phyloP scores from a whole-genome alignment of 805 yeast genomes.

The Tetrapisispora nanseiensis region DNA sequence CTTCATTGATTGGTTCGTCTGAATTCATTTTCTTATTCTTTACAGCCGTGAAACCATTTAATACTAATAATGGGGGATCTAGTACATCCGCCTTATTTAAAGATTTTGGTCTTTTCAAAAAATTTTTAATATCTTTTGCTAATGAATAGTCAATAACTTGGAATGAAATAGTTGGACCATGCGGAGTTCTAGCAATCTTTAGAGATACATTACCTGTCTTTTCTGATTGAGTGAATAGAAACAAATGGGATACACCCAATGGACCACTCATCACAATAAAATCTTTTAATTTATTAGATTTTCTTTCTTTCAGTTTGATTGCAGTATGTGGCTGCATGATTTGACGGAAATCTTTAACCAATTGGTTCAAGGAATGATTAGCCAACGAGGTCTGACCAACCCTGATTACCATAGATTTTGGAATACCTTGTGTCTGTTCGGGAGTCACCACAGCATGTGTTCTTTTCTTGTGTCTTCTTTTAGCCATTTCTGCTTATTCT shows the following conservation, averaged over 20 bases:
- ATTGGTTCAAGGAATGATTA: slow-evolving; percentile 72
- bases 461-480: slow-evolving; percentile 65
- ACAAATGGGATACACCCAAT: slow-evolving; percentile 78
- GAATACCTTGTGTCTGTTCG: slow-evolving; percentile 66
- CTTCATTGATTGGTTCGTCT: slow-evolving; percentile 3
- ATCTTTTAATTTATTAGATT: slow-evolving; percentile 79
- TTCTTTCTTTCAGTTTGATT: slow-evolving; percentile 73
- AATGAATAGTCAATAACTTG: slow-evolving; percentile 67
- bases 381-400: slow-evolving; percentile 47
- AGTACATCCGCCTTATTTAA: slow-evolving; percentile 57
- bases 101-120: slow-evolving; percentile 71
- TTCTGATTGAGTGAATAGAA: slow-evolving; percentile 76
- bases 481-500: slow-evolving; percentile 33
- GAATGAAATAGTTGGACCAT: slow-evolving; percentile 91
- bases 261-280: slow-evolving; percentile 99
- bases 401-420: slow-evolving; percentile 89
- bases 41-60: slow-evolving; percentile 66
- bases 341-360: slow-evolving; percentile 78
- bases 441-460: slow-evolving; percentile 62
- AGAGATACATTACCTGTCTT: slow-evolving; percentile 70
- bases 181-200: slow-evolving; percentile 72
- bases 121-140: slow-evolving; percentile 64
- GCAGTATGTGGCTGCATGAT: slow-evolving; percentile 98
- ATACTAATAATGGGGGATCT: slow-evolving; percentile 81
- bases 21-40: slow-evolving; percentile 5